A percentile compares a stretch with the other conserved stretches of the same genome.
phyloP scores from a whole-genome alignment of 208 protist genomes.

The Acanthamoeba triangularis region DNA sequence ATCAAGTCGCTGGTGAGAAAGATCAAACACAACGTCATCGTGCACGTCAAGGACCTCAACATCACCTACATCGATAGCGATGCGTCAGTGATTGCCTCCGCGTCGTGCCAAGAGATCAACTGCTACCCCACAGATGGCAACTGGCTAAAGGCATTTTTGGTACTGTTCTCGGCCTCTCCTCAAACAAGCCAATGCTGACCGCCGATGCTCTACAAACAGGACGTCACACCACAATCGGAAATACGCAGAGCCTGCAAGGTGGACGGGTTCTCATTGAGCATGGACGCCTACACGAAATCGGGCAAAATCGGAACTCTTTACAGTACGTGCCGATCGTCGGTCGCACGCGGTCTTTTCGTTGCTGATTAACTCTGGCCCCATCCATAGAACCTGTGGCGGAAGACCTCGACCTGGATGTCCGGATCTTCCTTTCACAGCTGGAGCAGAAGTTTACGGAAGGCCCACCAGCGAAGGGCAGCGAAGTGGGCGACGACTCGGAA shows the following conservation, averaged over 20 bases:
- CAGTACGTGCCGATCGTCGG: not conserved
- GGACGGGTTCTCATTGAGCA: not conserved
- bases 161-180: too few species aligned
- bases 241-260: constrained; percentile 29
- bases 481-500: not conserved
- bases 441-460: not conserved
- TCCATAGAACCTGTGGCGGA: not conserved
- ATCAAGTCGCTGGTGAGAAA: constrained; percentile 55
- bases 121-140: constrained; percentile 40
- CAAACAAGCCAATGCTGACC: too few species aligned
- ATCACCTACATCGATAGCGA: constrained; percentile 60
- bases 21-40: constrained; percentile 68
- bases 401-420: not conserved
- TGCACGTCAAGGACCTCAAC: constrained; percentile 35
- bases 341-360: not conserved
- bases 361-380: not conserved
- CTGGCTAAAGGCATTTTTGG: constrained; percentile 60
- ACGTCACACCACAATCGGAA: not conserved
- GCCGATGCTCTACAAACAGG: not conserved
- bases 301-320: not conserved
- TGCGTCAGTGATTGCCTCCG: constrained; percentile 9
- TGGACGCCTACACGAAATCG: constrained; percentile 13
- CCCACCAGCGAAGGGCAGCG: not conserved
- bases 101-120: not conserved
- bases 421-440: not conserved